Evolutionary conservation across 371 early-diverging fungal genomes (phyloP).

Genomic region (Neoconidiobolus thromboides): DNA sequence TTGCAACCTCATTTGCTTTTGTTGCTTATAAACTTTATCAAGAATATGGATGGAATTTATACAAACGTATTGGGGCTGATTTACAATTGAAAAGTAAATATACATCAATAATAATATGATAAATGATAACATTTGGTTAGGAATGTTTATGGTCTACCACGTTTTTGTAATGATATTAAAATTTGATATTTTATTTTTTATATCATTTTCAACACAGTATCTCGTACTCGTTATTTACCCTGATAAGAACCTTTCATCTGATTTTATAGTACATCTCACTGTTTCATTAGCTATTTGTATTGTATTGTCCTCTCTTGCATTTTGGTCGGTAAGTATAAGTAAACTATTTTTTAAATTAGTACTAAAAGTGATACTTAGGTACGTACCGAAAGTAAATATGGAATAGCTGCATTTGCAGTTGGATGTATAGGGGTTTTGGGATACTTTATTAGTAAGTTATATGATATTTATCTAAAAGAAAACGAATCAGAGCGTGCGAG

Average conservation of each 20-base stretch:
- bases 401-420: conserved; percentile 12
- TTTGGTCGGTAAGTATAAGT: conserved; percentile 54
- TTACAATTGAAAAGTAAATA: conserved; percentile 55
- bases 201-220: conserved; percentile 72
- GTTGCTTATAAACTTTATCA: conserved; percentile 42
- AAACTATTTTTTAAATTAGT: conserved; percentile 16
- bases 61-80: conserved; percentile 90
- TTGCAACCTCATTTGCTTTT: conserved; percentile 15
- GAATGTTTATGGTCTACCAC: conserved; percentile 72
- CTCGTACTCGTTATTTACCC: conserved; percentile 31
- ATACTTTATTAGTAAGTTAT: conserved; percentile 16
- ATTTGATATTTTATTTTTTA: conserved; percentile 70
- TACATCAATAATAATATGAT: background rate
- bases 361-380: conserved; percentile 7
- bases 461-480: conserved; percentile 11
- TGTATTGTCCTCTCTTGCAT: conserved; percentile 45
- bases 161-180: conserved; percentile 80
- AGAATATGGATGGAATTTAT: conserved; percentile 88
- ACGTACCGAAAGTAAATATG: conserved; percentile 15
- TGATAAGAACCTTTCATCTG: conserved; percentile 20
- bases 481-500: conserved; percentile 13
- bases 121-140: conserved; percentile 11
- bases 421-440: conserved; percentile 14
- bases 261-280: conserved; percentile 33
- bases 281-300: conserved; percentile 56